Conservation (phyloP, 257 asterid genomes). For the Petunia axillaris region DNA sequence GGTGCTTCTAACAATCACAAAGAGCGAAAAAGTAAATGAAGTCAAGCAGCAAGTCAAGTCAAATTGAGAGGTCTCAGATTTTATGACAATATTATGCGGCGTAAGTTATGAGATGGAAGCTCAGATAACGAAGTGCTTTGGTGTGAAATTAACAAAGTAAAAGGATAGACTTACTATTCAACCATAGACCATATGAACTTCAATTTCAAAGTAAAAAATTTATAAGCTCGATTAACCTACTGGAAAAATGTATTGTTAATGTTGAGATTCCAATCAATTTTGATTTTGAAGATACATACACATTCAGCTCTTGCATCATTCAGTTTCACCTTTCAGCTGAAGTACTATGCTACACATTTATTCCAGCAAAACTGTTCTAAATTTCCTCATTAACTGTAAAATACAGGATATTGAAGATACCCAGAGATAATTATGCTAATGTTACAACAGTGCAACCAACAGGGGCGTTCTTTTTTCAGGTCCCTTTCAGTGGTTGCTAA, state of each 20-base stretch:
- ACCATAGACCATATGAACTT: constrained; percentile 9
- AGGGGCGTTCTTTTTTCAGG: constrained; percentile 46
- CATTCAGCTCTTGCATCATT: constrained; percentile 61
- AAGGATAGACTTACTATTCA: not conserved
- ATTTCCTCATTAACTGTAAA: constrained; percentile 58
- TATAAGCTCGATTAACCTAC: constrained; percentile 31
- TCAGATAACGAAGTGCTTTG: constrained; percentile 13
- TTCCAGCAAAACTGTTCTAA: constrained; percentile 95
- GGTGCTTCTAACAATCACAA: constrained; percentile 14
- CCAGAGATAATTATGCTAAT: constrained; percentile 62
- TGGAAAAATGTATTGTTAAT: constrained; percentile 55
- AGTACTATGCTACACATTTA: constrained; percentile 71
- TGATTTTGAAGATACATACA: constrained; percentile 66
- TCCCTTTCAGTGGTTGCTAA: constrained; percentile 46
- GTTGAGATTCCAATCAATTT: constrained; percentile 61
- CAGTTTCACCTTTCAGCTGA: constrained; percentile 61
- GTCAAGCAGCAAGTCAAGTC: not conserved
- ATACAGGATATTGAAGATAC: constrained; percentile 66
- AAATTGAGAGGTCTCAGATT: constrained; percentile 12
- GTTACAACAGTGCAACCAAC: constrained; percentile 81
- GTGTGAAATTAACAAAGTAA: not conserved
- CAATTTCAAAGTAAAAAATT: not conserved
- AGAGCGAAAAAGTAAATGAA: constrained; percentile 7
- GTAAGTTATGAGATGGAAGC: not conserved
- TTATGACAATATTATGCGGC: not conserved